Percentiles rank a stretch among this genome's conserved stretches.
phyloP scores from a whole-genome alignment of 2,329 filamentous ascomycete genomes.

The Aspergillus piperis region DNA sequence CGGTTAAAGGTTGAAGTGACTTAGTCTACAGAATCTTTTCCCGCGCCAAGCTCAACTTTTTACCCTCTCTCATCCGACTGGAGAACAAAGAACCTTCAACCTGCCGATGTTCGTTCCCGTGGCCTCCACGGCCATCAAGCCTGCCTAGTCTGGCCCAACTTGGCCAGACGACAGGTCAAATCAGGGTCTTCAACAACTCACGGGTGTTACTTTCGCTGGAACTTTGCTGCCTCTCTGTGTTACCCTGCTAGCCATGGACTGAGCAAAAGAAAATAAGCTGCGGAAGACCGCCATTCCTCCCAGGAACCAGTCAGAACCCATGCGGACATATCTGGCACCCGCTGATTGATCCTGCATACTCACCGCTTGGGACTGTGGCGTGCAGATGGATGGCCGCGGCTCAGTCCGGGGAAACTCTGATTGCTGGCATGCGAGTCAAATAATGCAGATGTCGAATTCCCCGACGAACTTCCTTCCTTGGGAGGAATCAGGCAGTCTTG shows the following conservation, averaged over 20 bases:
- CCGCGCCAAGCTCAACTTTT: background rate
- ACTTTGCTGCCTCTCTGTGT: background rate
- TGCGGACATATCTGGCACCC: background rate
- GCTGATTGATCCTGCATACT: background rate
- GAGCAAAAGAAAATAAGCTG: background rate
- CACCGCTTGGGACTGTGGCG: background rate
- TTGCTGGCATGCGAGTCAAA: background rate
- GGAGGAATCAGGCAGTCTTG: background rate
- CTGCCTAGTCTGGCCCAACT: background rate
- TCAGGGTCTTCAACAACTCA: background rate
- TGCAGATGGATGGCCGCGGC: background rate
- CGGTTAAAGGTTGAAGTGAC: background rate
- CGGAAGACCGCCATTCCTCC: background rate
- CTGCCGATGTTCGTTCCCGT: background rate
- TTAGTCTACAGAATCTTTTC: background rate
- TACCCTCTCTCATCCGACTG: background rate
- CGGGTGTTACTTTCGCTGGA: background rate
- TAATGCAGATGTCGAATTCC: background rate
- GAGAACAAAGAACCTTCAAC: background rate
- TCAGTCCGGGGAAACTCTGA: constrained; percentile 1
- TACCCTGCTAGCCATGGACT: background rate
- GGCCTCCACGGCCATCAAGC: background rate
- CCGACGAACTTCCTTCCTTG: background rate
- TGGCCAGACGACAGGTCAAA: constrained; percentile 4
- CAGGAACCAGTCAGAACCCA: background rate